Conservation (phyloP, 441 rosid species). For the Omphalea diandra region DNA sequence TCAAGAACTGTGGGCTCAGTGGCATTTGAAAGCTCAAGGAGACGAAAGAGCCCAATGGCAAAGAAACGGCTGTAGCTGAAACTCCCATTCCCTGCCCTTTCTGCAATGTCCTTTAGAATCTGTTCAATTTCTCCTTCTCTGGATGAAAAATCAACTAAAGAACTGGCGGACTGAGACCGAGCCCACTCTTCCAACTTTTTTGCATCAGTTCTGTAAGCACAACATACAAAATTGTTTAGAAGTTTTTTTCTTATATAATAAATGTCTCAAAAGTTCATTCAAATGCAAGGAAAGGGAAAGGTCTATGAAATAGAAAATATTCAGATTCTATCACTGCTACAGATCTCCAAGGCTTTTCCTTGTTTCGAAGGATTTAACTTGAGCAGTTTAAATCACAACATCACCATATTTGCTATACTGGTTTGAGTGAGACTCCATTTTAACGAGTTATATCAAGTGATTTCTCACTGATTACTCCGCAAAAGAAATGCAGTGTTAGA, state of each 20-base stretch:
- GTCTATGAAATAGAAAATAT: background rate
- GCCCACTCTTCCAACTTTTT: slow-evolving; percentile 95
- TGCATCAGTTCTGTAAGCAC: slow-evolving; percentile 62
- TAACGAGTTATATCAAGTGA: background rate
- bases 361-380: background rate
- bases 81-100: slow-evolving; percentile 63
- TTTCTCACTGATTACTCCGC: background rate
- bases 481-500: background rate
- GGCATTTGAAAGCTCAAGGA: slow-evolving; percentile 84
- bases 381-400: background rate
- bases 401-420: background rate
- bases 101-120: slow-evolving; percentile 72
- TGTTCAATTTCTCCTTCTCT: slow-evolving; percentile 86
- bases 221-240: slow-evolving; percentile 12
- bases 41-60: slow-evolving; percentile 89
- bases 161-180: slow-evolving; percentile 56
- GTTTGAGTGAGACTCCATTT: background rate
- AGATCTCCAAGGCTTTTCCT: background rate
- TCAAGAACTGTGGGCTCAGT: slow-evolving; percentile 81
- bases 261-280: background rate
- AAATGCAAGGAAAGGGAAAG: background rate
- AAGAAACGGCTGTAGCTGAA: slow-evolving; percentile 98
- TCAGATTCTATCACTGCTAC: background rate
- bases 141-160: slow-evolving; percentile 67
- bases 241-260: background rate